Evolutionary conservation across 805 yeast genomes (phyloP), one percentile per base, ranked within the genome.

Genomic region (Myxozyma melibiosi): DNA sequence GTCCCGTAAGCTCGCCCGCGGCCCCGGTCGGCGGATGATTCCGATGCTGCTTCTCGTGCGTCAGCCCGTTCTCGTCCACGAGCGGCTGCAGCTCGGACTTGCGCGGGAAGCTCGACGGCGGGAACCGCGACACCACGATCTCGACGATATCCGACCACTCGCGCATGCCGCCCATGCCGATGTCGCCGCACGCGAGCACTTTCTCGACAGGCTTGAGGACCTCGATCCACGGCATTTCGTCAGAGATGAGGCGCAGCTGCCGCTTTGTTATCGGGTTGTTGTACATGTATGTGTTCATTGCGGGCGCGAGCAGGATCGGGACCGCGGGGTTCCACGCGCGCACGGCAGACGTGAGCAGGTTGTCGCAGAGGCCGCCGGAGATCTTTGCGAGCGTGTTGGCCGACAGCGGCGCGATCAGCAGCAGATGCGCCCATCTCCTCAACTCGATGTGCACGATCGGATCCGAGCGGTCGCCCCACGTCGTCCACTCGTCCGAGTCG

Each of bases 91-190:
- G 37, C 35, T 25, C 37, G 16, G 25, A 11, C 37, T 38, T 28
- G 14, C 35, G 50, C 8, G 63, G 62, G 27, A 49, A 60, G 24
- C 6, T 16, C 22, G 30, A 6, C 5, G 62, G 61, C 24, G 63
- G 56, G 27, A 90, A 74, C 68, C 85, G 86, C 72, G 84, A 77
- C 20, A 88, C 95, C 47, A 89, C 79, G 66, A 84, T 83, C 69
- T 90, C 95, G 18, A 90, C 96, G 66, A 94, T 86, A 70, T 91
- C 97, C 70, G 89, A 87, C 83, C 95, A 90, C 66, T 94, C 98
- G 85, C 91, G 86, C 98, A 94, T 94, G 53, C 99, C 98, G 47
- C 99, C 98, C 90, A 94, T 87, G n/a, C 98, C 98, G 55, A 94
- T 90, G 66, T 92, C 98, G 60, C 99, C 98, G 74, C 91, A 90